Base-by-base conservation (phyloP, 805 yeast genomes). In the Zygoascus bituminiphila region DNA sequence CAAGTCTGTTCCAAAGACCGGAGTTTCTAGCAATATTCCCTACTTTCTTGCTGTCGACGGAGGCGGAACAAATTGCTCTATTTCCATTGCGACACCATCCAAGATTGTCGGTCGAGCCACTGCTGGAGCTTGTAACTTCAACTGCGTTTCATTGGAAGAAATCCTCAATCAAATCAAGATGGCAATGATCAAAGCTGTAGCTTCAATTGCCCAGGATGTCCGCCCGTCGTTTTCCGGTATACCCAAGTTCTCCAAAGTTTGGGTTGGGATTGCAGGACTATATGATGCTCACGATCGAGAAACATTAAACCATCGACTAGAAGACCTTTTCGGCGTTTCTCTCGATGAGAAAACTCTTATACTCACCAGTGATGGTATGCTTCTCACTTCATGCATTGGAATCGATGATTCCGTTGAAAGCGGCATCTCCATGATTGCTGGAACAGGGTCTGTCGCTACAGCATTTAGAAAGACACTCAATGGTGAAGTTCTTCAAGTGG, bases 261-360 rank as follows among this genome's bases (percentile, higher is more conserved):
- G 55, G 54, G 50, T 47, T 26, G 57, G 55, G 9, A 48, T 54
- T 24, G 57, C 57, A 2, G 57, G 55, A 2, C 39, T 52, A 8
- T 35, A 45, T 33, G 26, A 35, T 40, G 50, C 26, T 12, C 51
- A 26, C 10, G 37, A 14, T 15, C 26, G n/a, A 15, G 46, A 21
- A 25, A 21, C 14, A 4, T 29, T 24, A 9, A 36, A 42, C 33
- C 42, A 12, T 35, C 43, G 42, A 23, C 48, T 54, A 12, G 37
- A 33, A 15, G 49, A 24, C 9, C 44, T 37, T 6, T 47, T 49
- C 19, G 38, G 29, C n/a, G 22, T 47, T 22, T 31, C 43, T n/a
- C 17, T 23, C 2, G 10, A 22, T 12, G 44, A 45, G 2, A 44
- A 44, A 4, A 35, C 33, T 8, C 43, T 45, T 21, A 25, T 17